phyloP scores from a whole-genome alignment of 768 basidiomycete species.

The Psilocybe tampanensis region DNA sequence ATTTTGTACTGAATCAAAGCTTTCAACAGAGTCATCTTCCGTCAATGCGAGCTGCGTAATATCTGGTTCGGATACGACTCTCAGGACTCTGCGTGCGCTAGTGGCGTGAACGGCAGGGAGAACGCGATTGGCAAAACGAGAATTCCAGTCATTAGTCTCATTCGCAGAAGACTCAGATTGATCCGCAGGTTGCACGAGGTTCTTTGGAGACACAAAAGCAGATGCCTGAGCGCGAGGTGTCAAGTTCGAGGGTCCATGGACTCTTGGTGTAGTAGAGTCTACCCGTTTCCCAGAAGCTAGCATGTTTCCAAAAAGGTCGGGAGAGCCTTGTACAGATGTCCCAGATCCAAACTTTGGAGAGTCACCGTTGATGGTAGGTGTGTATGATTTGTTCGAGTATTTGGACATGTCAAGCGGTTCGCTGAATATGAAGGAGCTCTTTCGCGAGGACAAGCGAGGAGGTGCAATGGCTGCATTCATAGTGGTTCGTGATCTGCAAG shows the following conservation, averaged over 20 bases:
- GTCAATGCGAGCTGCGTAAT: neutral
- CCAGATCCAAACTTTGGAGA: neutral
- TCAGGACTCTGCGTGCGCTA: neutral
- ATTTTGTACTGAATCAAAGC: neutral
- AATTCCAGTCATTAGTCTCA: neutral
- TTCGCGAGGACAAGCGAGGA: neutral
- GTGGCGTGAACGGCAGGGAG: neutral
- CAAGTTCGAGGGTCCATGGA: neutral
- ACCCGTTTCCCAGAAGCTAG: neutral
- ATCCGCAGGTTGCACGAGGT: neutral
- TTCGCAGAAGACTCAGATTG: neutral
- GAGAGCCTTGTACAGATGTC: neutral
- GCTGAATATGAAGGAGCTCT: conserved; percentile 15
- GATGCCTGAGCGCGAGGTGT: neutral
- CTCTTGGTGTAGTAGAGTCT: neutral
- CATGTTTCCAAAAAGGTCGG: neutral
- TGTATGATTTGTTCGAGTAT: neutral
- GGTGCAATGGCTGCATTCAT: neutral
- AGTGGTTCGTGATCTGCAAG: neutral
- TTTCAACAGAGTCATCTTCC: neutral
- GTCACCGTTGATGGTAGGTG: neutral
- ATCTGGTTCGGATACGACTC: neutral
- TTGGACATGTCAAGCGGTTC: conserved; percentile 15
- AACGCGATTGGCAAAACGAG: neutral
- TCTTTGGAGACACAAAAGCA: neutral